Percentiles rank a stretch among this genome's conserved stretches.
Evolutionary conservation across 2,329 filamentous ascomycete genomes (phyloP).

Genomic region (Aspergillus terreus): DNA sequence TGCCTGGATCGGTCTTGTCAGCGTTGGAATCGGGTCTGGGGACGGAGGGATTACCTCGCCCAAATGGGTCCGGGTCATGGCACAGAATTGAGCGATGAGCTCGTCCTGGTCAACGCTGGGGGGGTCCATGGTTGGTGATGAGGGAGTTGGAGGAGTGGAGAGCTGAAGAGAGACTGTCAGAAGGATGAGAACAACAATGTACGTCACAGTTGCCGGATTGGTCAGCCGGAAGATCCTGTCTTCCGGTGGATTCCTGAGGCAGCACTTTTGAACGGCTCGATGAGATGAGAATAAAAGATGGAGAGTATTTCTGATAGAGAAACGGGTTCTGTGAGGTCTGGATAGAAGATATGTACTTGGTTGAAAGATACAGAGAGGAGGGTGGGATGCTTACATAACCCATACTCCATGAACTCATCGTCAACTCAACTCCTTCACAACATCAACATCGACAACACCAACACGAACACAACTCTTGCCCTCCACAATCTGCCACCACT

Average conservation of each 20-base stretch:
- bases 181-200: conserved; percentile 10
- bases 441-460: background rate
- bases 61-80: conserved; percentile 51
- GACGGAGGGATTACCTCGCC: conserved; percentile 41
- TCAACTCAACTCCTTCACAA: background rate
- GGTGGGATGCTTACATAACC: background rate
- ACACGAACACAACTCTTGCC: background rate
- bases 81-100: conserved; percentile 51
- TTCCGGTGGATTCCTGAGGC: conserved; percentile 20
- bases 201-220: conserved; percentile 40
- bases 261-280: background rate
- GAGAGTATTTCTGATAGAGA: too few relatives aligned
- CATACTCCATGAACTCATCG: too few relatives aligned
- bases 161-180: background rate
- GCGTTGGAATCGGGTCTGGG: background rate
- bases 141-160: background rate
- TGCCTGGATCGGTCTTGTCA: conserved; percentile 48
- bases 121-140: conserved; percentile 29
- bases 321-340: too few relatives aligned
- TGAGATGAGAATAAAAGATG: too few relatives aligned
- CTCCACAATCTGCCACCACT: background rate
- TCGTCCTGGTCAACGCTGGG: conserved; percentile 38
- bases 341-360: too few relatives aligned
- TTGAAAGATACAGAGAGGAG: too few relatives aligned
- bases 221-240: conserved; percentile 28